Conservation (phyloP, 257 asterid species). For the Plantago ovata region DNA sequence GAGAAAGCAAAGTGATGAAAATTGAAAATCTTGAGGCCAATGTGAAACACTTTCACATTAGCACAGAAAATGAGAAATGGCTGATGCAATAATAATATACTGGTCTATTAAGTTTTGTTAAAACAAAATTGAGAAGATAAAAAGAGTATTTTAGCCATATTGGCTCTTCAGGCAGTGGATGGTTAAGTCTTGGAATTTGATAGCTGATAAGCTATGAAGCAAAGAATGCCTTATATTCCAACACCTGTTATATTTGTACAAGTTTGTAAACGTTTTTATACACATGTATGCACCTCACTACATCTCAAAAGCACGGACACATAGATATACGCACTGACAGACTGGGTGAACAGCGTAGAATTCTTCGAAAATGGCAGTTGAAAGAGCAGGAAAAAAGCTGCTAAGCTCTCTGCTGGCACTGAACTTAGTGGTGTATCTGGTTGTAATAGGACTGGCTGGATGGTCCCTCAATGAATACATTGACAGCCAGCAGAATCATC, state of each 20-base stretch:
- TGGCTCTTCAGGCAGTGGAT: constrained; percentile 1
- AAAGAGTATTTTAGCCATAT: neutral
- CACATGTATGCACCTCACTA: neutral
- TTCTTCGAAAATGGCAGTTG: neutral
- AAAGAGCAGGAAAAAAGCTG: neutral
- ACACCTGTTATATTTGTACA: neutral
- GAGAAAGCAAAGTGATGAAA: neutral
- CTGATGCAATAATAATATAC: neutral
- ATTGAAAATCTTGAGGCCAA: neutral
- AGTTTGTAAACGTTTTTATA: too few relatives aligned
- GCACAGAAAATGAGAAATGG: neutral
- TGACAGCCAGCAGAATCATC: neutral
- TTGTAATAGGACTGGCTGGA: neutral
- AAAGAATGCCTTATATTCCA: too few relatives aligned
- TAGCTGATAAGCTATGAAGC: too few relatives aligned
- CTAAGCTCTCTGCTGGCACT: neutral
- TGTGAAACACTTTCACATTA: neutral
- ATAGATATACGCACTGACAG: too few relatives aligned
- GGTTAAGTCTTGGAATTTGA: neutral
- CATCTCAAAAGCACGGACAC: neutral
- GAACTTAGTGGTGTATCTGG: neutral
- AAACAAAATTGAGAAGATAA: neutral
- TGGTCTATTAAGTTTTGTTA: too few relatives aligned
- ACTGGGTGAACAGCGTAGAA: neutral
- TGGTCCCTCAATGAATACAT: neutral